Base-by-base conservation (phyloP, 1,284 basidiomycete species). In the Ustilago crameri region DNA sequence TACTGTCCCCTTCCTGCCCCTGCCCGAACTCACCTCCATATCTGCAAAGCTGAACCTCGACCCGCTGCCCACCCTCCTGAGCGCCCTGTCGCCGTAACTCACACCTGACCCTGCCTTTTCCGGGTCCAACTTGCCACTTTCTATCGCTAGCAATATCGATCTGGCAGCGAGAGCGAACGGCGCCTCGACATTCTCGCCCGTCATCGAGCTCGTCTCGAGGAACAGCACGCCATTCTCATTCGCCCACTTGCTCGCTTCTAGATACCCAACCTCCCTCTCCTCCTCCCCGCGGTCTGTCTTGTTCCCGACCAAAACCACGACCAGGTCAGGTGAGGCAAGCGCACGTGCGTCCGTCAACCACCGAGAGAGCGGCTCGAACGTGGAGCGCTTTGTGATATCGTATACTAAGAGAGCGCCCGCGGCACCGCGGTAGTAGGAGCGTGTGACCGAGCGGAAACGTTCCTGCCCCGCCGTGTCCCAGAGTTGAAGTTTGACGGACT, bases 341-440 rank as follows among this genome's bases (percentile, higher is more conserved):
- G 94, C 92, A 66, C 93, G 87, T 22, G 93, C 94, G 83, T 98
- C 95, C 7, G 91, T 89, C 15, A 98, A 86, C 95, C 95, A 98
- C 61, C 90, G 87, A 48, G 89, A 88, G 46, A 96, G 85, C 76
- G 92, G 91, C 57, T 86, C 81, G 80, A 95, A 96, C 5, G 93
- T 84, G 27, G 85, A 82, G 10, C 86, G 83, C 93, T 90, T 91
- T 47, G 95, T 96, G 79, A 98, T 95, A 84, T 97, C 95, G 85
- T 96, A 98, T 1, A 97, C 93, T 18, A 98, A 87, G 53, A 98
- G 89, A 27, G 74, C 76, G 24, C 74, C 78, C 40, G 34, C 93
- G 15, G 95, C 93, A 20, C 94, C 94, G 52, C 95, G 89, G 84
- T 98, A 98, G 84, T 98, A 98, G 80, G 92, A 95, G 69, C 95